phyloP scores from a whole-genome alignment of 352 stramenopile genomes.

The Pythium scleroteichum region DNA sequence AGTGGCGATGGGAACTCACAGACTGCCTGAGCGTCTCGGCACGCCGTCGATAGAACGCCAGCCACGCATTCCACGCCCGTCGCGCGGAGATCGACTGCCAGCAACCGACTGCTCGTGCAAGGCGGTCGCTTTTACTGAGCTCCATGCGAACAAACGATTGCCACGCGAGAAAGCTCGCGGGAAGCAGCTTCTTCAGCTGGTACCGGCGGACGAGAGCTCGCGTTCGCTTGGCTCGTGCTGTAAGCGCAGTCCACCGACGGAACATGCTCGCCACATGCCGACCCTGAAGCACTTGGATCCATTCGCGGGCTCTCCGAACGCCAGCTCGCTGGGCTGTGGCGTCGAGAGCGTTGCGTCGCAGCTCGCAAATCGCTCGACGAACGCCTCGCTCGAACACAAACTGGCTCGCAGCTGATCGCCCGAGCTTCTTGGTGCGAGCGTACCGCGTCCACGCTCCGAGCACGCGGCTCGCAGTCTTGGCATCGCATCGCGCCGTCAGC shows the following conservation, averaged over 20 bases:
- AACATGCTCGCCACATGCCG: background rate
- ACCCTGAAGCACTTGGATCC: conserved; percentile 16
- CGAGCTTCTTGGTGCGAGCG: background rate
- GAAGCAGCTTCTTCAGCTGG: conserved; percentile 10
- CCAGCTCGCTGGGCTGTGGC: background rate
- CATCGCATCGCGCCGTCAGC: conserved; percentile 30
- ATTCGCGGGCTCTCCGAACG: conserved; percentile 1
- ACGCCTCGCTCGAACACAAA: background rate
- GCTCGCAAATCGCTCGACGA: background rate
- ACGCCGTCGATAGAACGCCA: background rate
- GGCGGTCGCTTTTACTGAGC: background rate
- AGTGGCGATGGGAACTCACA: background rate
- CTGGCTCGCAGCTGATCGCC: background rate
- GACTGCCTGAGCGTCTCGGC: background rate
- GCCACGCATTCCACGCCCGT: conserved; percentile 21
- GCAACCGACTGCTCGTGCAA: conserved; percentile 5
- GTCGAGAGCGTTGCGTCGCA: background rate
- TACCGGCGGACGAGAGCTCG: conserved; percentile 5
- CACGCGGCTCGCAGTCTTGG: background rate
- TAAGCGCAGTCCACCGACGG: conserved; percentile 11
- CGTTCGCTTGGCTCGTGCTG: background rate
- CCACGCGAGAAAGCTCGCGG: conserved; percentile 10
- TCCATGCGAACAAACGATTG: background rate
- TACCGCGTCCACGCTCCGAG: conserved; percentile 6
- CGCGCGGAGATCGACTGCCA: conserved; percentile 13